Conservation (phyloP, 306 rosid genomes). For the Benincasa hispida region DNA sequence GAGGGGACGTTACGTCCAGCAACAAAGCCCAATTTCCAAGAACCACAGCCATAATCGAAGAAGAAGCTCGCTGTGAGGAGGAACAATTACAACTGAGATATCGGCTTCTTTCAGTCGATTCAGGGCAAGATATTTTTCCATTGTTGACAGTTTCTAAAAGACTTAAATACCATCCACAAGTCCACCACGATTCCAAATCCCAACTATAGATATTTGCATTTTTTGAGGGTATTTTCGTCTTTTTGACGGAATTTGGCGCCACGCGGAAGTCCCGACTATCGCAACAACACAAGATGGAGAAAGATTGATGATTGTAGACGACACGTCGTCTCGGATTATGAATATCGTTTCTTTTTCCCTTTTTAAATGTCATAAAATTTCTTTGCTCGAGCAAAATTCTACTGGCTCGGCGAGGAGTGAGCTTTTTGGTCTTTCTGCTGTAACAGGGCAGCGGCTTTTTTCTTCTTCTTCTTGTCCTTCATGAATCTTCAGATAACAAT, state of each 20-base stretch:
- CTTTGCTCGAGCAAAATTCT: background rate
- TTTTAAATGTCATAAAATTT: background rate
- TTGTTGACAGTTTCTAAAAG: background rate
- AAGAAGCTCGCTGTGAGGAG: background rate
- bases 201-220: background rate
- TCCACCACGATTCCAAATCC: background rate
- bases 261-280: background rate
- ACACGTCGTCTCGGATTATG: background rate
- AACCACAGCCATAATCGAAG: constrained; percentile 46
- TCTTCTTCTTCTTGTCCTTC: background rate
- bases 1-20: constrained; percentile 46
- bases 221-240: background rate
- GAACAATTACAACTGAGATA: constrained; percentile 3
- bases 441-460: background rate
- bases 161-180: constrained; percentile 2
- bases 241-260: background rate
- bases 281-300: background rate
- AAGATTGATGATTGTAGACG: constrained; percentile 1
- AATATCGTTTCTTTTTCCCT: background rate
- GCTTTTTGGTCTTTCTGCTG: background rate
- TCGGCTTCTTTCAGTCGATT: background rate
- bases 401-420: background rate
- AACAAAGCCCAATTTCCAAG: constrained; percentile 58
- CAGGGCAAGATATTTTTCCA: background rate
- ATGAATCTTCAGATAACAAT: background rate